Conservation (phyloP, 371 early-diverging fungal genomes). For the Lichtheimia ramosa region DNA sequence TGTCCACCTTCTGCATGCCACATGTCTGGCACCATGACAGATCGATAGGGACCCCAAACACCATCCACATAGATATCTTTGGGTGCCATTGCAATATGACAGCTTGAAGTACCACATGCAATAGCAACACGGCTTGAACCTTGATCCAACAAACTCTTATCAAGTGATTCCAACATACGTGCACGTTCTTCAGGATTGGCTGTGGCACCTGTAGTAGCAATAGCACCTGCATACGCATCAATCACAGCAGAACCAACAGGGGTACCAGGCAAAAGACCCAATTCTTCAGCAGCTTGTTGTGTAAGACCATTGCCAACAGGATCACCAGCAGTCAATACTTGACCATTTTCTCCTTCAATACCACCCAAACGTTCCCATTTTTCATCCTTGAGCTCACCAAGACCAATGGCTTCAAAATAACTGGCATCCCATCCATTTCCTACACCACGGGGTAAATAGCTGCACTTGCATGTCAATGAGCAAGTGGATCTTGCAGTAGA, state of each 20-base stretch:
- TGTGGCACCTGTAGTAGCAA: conserved; percentile 56
- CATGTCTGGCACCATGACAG: conserved; percentile 61
- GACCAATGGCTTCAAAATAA: conserved; percentile 58
- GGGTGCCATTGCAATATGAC: conserved; percentile 66
- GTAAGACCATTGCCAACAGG: conserved; percentile 54
- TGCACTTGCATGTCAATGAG: conserved; percentile 76
- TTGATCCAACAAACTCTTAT: conserved; percentile 18
- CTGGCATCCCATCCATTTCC: conserved; percentile 61
- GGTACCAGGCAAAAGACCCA: conserved; percentile 55
- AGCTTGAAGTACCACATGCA: conserved; percentile 74
- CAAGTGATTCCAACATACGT: conserved; percentile 14
- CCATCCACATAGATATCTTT: conserved; percentile 63
- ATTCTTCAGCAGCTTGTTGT: conserved; percentile 49
- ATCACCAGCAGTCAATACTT: conserved; percentile 58
- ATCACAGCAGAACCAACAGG: conserved; percentile 72
- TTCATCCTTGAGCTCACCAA: conserved; percentile 52
- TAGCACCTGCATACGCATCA: conserved; percentile 77
- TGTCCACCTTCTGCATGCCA: conserved; percentile 76
- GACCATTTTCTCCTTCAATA: conserved; percentile 24
- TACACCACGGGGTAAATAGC: conserved; percentile 48
- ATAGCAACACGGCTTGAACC: conserved; percentile 62
- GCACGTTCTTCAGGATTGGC: conserved; percentile 21
- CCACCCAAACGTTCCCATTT: conserved; percentile 53
- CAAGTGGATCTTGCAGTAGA: conserved; percentile 52
- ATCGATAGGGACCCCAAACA: conserved; percentile 66